These are phyloP conservation scores for Dictyostelium brefeldianum DNA, from an alignment of 78 protist species.

Conservation along the genomic window DNA sequence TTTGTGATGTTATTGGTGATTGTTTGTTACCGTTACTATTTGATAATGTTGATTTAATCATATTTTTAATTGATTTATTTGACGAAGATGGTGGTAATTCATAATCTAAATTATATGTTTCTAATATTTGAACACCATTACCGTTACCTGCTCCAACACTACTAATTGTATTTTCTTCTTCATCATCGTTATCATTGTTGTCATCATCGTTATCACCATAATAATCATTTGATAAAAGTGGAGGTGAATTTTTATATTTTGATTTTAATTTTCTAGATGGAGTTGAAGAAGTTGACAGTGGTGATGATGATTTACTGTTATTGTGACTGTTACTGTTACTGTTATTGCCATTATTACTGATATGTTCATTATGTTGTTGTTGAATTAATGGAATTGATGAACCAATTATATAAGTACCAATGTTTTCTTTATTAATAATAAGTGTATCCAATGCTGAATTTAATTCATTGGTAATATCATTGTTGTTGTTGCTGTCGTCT, in stretches of 20 bases:
- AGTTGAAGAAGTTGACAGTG: neutral
- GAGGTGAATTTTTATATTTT: slow-evolving; percentile 14
- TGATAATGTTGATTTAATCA: neutral
- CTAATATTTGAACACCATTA: neutral
- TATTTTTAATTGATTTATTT: neutral
- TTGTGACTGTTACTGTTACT: no score
- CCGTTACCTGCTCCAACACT: neutral
- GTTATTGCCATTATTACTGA: no score
- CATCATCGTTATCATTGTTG: neutral
- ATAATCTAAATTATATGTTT: neutral
- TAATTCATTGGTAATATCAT: neutral
- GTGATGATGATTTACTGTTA: neutral
- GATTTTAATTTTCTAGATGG: neutral
- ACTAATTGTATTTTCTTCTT: neutral
- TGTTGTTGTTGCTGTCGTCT: neutral
- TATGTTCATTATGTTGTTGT: neutral
- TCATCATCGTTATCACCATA: neutral
- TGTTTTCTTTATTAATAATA: neutral
- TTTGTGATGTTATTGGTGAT: neutral
- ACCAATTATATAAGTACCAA: neutral
- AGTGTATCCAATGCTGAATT: neutral
- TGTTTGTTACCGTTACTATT: neutral
- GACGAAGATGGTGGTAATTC: neutral
- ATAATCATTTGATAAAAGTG: neutral
- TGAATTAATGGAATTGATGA: slow-evolving; percentile 1